Conservation (phyloP, 768 basidiomycete species). For the Termitomyces titanicus region DNA sequence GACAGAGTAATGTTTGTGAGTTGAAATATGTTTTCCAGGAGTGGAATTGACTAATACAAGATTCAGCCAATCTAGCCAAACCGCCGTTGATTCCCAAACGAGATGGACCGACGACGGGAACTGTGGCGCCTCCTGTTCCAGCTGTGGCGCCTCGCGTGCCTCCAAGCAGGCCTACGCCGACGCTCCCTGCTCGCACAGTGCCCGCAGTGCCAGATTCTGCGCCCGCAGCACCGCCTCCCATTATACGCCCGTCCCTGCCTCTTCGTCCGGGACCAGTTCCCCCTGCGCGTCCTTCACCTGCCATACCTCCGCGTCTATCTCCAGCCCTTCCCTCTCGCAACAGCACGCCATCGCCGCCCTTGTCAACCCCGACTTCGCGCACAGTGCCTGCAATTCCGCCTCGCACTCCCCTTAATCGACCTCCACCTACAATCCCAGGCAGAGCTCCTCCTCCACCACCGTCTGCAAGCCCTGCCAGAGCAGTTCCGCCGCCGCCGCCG, state of each 20-base stretch:
- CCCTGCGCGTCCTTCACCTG: slow-evolving; percentile 8
- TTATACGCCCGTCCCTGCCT: slow-evolving; percentile 24
- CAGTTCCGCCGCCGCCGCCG: no score
- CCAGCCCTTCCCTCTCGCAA: slow-evolving; percentile 35
- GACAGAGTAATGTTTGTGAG: slow-evolving; percentile 57
- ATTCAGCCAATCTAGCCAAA: slow-evolving; percentile 55
- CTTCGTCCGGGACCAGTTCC: slow-evolving; percentile 25
- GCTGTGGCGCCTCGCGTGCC: background rate
- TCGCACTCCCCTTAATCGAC: slow-evolving; percentile 18
- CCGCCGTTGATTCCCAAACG: slow-evolving; percentile 64
- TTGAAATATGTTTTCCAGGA: slow-evolving; percentile 2
- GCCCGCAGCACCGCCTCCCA: slow-evolving; percentile 34
- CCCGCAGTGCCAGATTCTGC: slow-evolving; percentile 32
- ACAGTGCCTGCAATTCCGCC: slow-evolving; percentile 28
- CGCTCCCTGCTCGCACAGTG: slow-evolving; percentile 36
- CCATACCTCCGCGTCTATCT: slow-evolving; percentile 5
- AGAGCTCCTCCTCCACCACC: slow-evolving; percentile 34
- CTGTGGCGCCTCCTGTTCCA: background rate
- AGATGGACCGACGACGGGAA: slow-evolving; percentile 17
- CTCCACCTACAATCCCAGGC: slow-evolving; percentile 31
- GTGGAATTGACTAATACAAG: slow-evolving; percentile 1
- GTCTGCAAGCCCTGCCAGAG: no score
- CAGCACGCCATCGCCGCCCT: slow-evolving; percentile 20
- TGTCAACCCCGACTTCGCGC: no score
- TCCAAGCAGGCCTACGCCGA: slow-evolving; percentile 26